Base-by-base conservation (phyloP, 306 rosid species). In the Myrica gale region DNA sequence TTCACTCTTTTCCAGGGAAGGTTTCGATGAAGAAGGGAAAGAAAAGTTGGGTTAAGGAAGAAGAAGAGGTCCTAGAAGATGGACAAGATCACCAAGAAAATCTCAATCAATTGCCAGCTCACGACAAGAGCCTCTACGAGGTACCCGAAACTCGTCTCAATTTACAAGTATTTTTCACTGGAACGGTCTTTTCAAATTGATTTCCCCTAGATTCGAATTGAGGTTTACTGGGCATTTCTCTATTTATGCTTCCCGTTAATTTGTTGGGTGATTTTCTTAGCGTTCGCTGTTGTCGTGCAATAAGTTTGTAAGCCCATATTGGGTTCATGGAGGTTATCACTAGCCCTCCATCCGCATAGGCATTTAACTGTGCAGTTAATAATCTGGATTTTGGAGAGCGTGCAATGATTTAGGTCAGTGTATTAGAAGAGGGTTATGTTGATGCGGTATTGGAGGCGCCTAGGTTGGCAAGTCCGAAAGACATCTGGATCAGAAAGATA, bases 11-110 rank as follows among this genome's bases (percentile, higher is more conserved):
- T 26, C 41, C 13, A 3, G 75, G 9, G 53, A 2, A 15, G 45
- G 44, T 69, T 19, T 21, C 23, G 56, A 92, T 90, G 97, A 90
- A 81, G 63, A 92, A 82, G 85, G 81, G 83, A 69, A 89, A 79
- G 87, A 88, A 81, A 81, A 20, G 74, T 82, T 87, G 90, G 90
- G 90, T 81, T 88, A 85, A 84, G 9, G 91, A 86, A 6, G 90
- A 82, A 42, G 81, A 83, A 9, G 71, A 72, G n/a, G 82, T 68
- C 5, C 79, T 76, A 7, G 86, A 77, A 1, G 77, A 48, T 17
- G 65, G 63, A 57, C 37, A 21, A 20, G 39, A 21, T 21, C 63
- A 75, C 13, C 67, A 17, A n/a, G 77, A 43, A 21, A 53, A 70
- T 76, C 79, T 74, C n/a, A 71, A 41, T 32, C 71, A 52, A 39